Conservation (phyloP, 2,329 filamentous ascomycete genomes). For the Scedosporium aurantiacum region DNA sequence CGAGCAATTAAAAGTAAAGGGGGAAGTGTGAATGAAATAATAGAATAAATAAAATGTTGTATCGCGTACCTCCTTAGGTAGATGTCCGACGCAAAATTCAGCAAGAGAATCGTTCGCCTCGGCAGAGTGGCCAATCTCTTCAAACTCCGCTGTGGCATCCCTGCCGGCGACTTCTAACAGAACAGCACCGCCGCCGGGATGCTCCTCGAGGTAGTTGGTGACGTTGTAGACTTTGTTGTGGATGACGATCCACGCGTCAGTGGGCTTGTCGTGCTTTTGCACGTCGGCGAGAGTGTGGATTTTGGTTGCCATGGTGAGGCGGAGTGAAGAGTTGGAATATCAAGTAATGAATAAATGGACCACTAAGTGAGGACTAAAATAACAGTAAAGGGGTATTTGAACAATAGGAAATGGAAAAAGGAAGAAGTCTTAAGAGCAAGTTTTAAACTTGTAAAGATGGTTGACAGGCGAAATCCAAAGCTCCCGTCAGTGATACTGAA, state of each 20-base stretch:
- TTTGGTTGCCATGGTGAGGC: background rate
- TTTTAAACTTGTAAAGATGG: too few relatives aligned
- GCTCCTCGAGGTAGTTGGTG: conserved; percentile 45
- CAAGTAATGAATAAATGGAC: background rate
- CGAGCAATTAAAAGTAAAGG: background rate
- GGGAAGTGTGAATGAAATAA: background rate
- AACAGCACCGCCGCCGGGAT: conserved; percentile 66
- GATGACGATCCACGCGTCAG: conserved; percentile 43
- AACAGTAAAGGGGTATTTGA: too few relatives aligned
- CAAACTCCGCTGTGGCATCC: conserved; percentile 69
- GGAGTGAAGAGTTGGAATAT: background rate
- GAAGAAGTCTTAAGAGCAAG: too few relatives aligned
- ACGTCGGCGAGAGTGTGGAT: conserved; percentile 26
- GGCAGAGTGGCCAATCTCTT: conserved; percentile 75
- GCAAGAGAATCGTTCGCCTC: conserved; percentile 34
- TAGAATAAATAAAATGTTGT: background rate
- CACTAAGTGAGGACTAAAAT: background rate
- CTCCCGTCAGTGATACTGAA: too few relatives aligned
- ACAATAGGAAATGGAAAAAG: too few relatives aligned
- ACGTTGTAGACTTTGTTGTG: conserved; percentile 51
- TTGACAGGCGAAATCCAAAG: too few relatives aligned
- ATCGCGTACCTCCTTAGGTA: conserved; percentile 9
- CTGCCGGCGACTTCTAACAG: conserved; percentile 67
- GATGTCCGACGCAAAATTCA: conserved; percentile 24
- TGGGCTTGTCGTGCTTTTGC: conserved; percentile 33